Conservation (phyloP, 768 basidiomycete species). For the Infundibulicybe gibba region DNA sequence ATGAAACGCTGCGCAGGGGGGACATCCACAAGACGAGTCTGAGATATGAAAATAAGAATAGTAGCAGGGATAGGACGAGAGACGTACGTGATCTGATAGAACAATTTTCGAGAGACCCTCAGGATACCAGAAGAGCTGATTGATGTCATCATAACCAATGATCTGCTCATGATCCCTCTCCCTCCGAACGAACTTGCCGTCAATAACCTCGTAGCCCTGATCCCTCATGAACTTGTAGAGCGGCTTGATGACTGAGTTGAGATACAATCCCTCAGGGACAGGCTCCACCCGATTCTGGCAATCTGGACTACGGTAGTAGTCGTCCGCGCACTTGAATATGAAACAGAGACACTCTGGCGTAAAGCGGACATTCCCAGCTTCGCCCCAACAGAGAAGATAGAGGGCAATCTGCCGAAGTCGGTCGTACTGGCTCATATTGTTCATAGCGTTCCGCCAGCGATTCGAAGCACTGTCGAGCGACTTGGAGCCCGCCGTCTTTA, state of each 20-base stretch:
- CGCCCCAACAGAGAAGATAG: conserved; percentile 97
- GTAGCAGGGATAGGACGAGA: conserved; percentile 1
- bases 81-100: conserved; percentile 75
- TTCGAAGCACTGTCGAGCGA: conserved; percentile 91
- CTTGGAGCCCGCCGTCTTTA: conserved; percentile 53
- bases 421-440: conserved; percentile 99
- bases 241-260: conserved; percentile 89
- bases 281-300: conserved; percentile 94
- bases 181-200: conserved; percentile 90
- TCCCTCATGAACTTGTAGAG: conserved; percentile 95
- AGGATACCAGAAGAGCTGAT: conserved; percentile 99
- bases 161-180: conserved; percentile 95
- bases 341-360: conserved; percentile 97
- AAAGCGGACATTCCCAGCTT: conserved; percentile 96
- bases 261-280: conserved; percentile 91
- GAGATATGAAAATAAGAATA: conserved; percentile 3
- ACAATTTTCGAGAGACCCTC: conserved; percentile 95
- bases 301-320: conserved; percentile 97
- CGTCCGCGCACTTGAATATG: conserved; percentile 99
- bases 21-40: conserved; percentile 91
- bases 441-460: conserved; percentile 98
- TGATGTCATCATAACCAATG: conserved; percentile 99
- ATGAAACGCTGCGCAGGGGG: conserved; percentile 91
- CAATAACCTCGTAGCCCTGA: conserved; percentile 93
- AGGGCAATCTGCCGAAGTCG: conserved; percentile 94